Base-by-base conservation (phyloP, 768 basidiomycete species). In the Leccinum arenicola region DNA sequence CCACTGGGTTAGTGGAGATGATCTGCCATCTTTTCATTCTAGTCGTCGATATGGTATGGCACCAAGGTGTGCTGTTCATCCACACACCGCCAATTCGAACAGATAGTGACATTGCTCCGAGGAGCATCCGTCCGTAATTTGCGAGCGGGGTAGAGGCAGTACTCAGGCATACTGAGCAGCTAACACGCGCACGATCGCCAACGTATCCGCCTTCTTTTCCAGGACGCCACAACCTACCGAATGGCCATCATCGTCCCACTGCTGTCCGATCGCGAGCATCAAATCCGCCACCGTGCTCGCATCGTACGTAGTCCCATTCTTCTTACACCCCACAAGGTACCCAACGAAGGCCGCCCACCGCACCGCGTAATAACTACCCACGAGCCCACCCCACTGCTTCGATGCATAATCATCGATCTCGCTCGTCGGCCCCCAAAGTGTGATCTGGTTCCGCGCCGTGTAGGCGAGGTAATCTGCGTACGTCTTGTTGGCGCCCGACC, bases 341-440 rank as follows among this genome's bases (percentile, higher is more conserved):
- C 35, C 55, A 14, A 74, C 66, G 51, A 78, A 78, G 33, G 70
- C 66, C 56, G 59, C 57, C 77, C 77, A 78, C 2, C 77, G 69
- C 40, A 54, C 36, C 0, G 40, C 57, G 62, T 78, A 78, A 64
- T 78, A 78, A 4, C 63, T 66, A 12, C 70, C 64, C 35, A 78
- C 72, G 51, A 78, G 70, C 4, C 77, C 76, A 1, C 70, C 73
- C 76, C 77, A 77, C 60, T 74, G 74, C 56, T 78, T 78, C n/a
- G 76, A 77, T 21, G 77, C 77, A 51, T 78, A 78, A 59, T 77
- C 77, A 55, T 74, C 71, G 70, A 75, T 76, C 66, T 78, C 64
- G 15, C 77, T 76, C 17, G 66, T 68, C 3, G 76, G 76, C 23
- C 77, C 77, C 77, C 77, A 78, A 27, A 78, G 74, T 31, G 76